Percentiles rank a stretch among this genome's conserved stretches.
These are phyloP conservation scores for Penicillium odoratum DNA, from an alignment of 495 filamentous ascomycete species.

Conservation along the genomic window DNA sequence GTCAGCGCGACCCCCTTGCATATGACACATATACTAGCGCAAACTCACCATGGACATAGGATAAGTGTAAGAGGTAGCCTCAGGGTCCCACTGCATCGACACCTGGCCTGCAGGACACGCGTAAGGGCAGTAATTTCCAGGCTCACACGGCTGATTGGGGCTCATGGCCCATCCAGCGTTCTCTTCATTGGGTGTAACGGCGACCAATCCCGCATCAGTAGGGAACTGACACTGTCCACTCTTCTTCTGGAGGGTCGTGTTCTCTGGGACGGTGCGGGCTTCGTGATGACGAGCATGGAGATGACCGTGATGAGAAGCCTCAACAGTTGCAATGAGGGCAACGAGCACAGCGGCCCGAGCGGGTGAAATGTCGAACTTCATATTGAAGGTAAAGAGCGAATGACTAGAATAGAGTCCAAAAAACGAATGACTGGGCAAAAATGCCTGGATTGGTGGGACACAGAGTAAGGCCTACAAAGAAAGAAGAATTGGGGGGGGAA, in stretches of 20 bases:
- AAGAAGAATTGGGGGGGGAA: constrained; percentile 14
- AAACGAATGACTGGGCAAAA: constrained; percentile 28
- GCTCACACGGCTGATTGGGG: constrained; percentile 68
- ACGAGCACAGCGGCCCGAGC: constrained; percentile 48
- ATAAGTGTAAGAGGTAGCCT: constrained; percentile 65
- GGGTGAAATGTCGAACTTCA: constrained; percentile 37
- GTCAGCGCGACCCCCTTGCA: constrained; percentile 21
- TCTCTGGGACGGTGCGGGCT: constrained; percentile 16
- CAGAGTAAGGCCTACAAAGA: constrained; percentile 30
- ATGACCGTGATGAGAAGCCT: constrained; percentile 41
- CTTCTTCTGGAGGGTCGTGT: constrained; percentile 35
- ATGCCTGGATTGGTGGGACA: constrained; percentile 26
- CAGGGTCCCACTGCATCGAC: constrained; percentile 77
- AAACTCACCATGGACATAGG: constrained; percentile 73
- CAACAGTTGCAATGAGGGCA: constrained; percentile 58
- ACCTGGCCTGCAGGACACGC: constrained; percentile 76
- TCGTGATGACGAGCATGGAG: constrained; percentile 33
- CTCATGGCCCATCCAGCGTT: constrained; percentile 87
- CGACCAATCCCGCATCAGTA: constrained; percentile 63
- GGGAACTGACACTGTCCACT: constrained; percentile 66
- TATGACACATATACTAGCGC: constrained; percentile 16
- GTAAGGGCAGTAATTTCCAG: constrained; percentile 74
- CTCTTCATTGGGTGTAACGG: constrained; percentile 59
- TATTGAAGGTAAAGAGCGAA: constrained; percentile 27
- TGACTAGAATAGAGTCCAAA: constrained; percentile 18